phyloP scores from a whole-genome alignment of 2,329 filamentous ascomycete species.

The Trichoderma breve region DNA sequence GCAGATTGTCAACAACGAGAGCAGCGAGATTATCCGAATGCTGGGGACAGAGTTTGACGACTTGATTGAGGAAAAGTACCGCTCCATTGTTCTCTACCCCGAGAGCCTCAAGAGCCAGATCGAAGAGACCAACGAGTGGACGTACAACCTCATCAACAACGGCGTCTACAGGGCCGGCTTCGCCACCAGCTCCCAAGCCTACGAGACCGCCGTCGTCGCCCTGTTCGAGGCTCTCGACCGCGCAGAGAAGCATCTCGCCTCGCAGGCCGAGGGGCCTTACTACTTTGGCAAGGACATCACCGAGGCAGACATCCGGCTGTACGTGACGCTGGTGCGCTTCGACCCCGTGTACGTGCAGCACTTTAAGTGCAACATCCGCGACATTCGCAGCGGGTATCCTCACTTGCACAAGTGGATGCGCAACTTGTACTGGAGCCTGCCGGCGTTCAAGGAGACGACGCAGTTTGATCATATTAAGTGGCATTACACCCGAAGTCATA shows the following conservation, averaged over 20 bases:
- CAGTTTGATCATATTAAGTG: slow-evolving; percentile 95
- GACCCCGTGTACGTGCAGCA: slow-evolving; percentile 83
- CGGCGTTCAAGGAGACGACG: slow-evolving; percentile 78
- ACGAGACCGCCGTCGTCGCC: slow-evolving; percentile 67
- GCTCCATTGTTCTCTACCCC: slow-evolving; percentile 66
- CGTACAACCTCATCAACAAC: slow-evolving; percentile 71
- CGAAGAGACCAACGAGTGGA: slow-evolving; percentile 77
- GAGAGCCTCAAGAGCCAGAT: slow-evolving; percentile 62
- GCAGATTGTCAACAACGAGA: slow-evolving; percentile 87
- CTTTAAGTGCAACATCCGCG: slow-evolving; percentile 82
- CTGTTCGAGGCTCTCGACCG: slow-evolving; percentile 78
- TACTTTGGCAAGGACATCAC: slow-evolving; percentile 75
- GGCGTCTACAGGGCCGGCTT: slow-evolving; percentile 78
- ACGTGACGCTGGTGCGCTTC: slow-evolving; percentile 69
- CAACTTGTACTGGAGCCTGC: slow-evolving; percentile 77
- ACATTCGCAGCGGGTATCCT: slow-evolving; percentile 83
- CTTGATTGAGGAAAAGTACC: slow-evolving; percentile 59
- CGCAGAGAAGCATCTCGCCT: slow-evolving; percentile 66
- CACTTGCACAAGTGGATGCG: slow-evolving; percentile 77
- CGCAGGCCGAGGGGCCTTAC: slow-evolving; percentile 55
- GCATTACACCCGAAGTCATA: slow-evolving; percentile 61
- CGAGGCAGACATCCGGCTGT: slow-evolving; percentile 77
- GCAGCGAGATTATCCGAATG: slow-evolving; percentile 90
- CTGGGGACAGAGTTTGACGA: slow-evolving; percentile 78
- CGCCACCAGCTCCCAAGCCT: slow-evolving; percentile 75